A percentile compares a stretch with the other conserved stretches of the same genome.
Evolutionary conservation across 441 rosid genomes (phyloP).

Genomic region (Eutrema salsugineum): DNA sequence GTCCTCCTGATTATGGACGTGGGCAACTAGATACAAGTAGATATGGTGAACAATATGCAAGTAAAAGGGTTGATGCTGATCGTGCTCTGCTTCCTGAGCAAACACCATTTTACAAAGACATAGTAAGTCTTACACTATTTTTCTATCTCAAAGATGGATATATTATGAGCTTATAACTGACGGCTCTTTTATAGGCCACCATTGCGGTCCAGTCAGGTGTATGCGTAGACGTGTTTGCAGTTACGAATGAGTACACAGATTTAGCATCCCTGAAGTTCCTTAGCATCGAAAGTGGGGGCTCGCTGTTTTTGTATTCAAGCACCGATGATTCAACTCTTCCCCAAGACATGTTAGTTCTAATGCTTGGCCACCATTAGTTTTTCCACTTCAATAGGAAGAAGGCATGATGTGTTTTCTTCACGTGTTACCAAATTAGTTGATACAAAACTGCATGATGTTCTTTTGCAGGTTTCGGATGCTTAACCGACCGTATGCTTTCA

Average conservation of each 20-base stretch:
- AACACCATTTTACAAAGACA: constrained; percentile 93
- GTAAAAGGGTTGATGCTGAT: constrained; percentile 98
- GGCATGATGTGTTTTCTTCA: constrained; percentile 4
- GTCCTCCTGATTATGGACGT: constrained; percentile 98
- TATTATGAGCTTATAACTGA: constrained; percentile 38
- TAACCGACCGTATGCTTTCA: constrained; percentile 91
- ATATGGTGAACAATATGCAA: constrained; percentile 99
- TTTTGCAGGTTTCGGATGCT: constrained; percentile 83
- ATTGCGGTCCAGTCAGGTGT: constrained; percentile 99
- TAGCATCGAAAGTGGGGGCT: constrained; percentile 98
- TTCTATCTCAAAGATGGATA: constrained; percentile 4
- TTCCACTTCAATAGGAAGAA: neutral
- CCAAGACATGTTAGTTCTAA: constrained; percentile 89
- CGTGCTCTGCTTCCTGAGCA: constrained; percentile 97
- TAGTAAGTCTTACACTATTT: constrained; percentile 49
- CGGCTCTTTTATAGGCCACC: constrained; percentile 73
- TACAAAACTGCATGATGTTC: constrained; percentile 1
- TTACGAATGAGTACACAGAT: constrained; percentile 97
- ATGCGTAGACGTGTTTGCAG: constrained; percentile 90
- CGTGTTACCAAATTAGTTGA: neutral
- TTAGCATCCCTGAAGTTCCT: constrained; percentile 97
- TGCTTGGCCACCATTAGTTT: neutral
- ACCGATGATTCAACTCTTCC: constrained; percentile 99
- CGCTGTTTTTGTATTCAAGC: constrained; percentile 77
- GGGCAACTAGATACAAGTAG: constrained; percentile 96